Evolutionary conservation across 495 filamentous ascomycete genomes (phyloP), one percentile per base, ranked within the genome.

Genomic region (Aspergillus olivimuriae): DNA sequence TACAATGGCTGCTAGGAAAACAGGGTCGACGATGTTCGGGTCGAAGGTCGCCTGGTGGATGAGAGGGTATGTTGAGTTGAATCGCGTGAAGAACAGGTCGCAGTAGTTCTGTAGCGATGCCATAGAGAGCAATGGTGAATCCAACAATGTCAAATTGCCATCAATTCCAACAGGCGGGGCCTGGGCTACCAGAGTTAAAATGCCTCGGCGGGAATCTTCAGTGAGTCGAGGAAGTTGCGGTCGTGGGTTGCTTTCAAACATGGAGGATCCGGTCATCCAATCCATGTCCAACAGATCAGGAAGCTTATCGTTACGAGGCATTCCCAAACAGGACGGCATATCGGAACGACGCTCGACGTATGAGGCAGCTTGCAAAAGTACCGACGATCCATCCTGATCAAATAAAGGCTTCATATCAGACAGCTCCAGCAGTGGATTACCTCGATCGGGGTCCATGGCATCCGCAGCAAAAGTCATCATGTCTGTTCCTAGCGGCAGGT

Each of bases 61-160:
- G 2, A 77, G 62, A 1, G 74, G 76, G 45, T 80, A 79, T 22
- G 70, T 61, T 0, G 63, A 57, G 50, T 81, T 79, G 47, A 79
- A 77, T 8, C 68, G 72, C 7, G 56, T 64, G 43, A 79, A 80
- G 53, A 70, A 79, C 19, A 79, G 55, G 43, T 81, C 72, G 24
- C 62, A 65, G 48, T 75, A 78, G 17, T 52, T 55, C 44, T 78
- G 77, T 19, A 80, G 55, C 0, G 69, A 58, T 4, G 52, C 39
- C 4, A 73, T 58, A 3, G 64, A 68, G 28, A 79, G 60, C 2
- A 80, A 47, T 8, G 72, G 69, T 20, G 76, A 70, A 33, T 70
- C 61, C 15, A 60, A 41, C 14, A 60, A 60, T 21, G 72, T 65
- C 4, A 57, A 50, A 16, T 63, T 51, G 10, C 69, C 70, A 43